A percentile compares a stretch with the other conserved stretches of the same genome.
These are phyloP conservation scores for Leccinum pachyderme DNA, from an alignment of 1,284 basidiomycete genomes.

Conservation along the genomic window DNA sequence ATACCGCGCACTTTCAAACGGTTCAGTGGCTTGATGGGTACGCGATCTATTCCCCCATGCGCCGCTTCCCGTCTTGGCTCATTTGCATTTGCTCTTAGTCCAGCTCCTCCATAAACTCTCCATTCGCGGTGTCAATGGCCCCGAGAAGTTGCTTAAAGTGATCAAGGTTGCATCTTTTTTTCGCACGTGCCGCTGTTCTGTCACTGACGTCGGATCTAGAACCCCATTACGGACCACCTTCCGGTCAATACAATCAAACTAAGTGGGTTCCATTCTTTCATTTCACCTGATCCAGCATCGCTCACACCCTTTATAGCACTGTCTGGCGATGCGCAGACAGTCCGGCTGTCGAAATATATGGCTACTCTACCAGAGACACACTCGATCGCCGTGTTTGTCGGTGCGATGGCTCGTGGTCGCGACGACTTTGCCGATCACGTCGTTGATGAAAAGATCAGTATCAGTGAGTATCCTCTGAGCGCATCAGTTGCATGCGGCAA, in stretches of 20 bases:
- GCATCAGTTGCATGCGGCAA: slow-evolving; percentile 97
- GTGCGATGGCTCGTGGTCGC: slow-evolving; percentile 93
- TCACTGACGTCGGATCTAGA: slow-evolving; percentile 46
- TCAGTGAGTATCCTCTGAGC: slow-evolving; percentile 92
- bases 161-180: slow-evolving; percentile 65
- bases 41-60: slow-evolving; percentile 28
- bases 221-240: slow-evolving; percentile 94
- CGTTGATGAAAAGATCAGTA: slow-evolving; percentile 96
- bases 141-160: slow-evolving; percentile 95
- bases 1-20: slow-evolving; percentile 99
- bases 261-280: slow-evolving; percentile 52
- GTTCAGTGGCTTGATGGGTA: slow-evolving; percentile 98
- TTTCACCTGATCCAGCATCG: slow-evolving; percentile 3
- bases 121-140: slow-evolving; percentile 94
- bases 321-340: slow-evolving; percentile 87
- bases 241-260: slow-evolving; percentile 96
- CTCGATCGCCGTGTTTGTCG: slow-evolving; percentile 93
- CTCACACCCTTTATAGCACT: slow-evolving; percentile 56
- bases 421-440: slow-evolving; percentile 98
- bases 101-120: slow-evolving; percentile 96
- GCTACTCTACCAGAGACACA: slow-evolving; percentile 83
- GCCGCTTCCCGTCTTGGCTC: not conserved
- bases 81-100: slow-evolving; percentile 50
- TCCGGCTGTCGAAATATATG: slow-evolving; percentile 83
- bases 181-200: not conserved